These are phyloP conservation scores for Nakazawaea laoshanensis DNA, from an alignment of 805 yeast genomes.

Conservation along the genomic window DNA sequence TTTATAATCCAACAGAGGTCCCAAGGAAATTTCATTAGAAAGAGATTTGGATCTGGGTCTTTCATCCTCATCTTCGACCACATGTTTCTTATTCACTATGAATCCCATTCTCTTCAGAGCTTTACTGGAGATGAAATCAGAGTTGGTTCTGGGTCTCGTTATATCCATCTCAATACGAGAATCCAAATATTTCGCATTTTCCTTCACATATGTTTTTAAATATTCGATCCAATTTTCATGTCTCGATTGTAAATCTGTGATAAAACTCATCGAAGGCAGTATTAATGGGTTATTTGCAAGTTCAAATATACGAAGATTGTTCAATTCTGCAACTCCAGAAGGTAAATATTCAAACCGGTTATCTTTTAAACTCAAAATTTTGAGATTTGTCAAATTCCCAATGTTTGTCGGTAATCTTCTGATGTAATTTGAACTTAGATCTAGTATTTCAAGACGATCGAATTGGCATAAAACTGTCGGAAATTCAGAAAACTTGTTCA, in stretches of 20 bases:
- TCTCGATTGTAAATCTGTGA: slow-evolving; percentile 24
- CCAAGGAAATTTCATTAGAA: slow-evolving; percentile 1
- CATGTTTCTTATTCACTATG: slow-evolving; percentile 35
- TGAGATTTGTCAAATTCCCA: slow-evolving; percentile 32
- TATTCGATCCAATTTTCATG: slow-evolving; percentile 37
- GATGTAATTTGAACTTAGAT: slow-evolving; percentile 51
- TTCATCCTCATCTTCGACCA: slow-evolving; percentile 10
- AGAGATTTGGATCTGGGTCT: neutral
- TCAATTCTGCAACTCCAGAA: slow-evolving; percentile 40
- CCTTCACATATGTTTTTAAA: slow-evolving; percentile 28
- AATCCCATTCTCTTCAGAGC: slow-evolving; percentile 75
- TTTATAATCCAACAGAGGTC: slow-evolving; percentile 3
- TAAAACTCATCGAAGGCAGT: slow-evolving; percentile 31
- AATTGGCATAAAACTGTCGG: slow-evolving; percentile 36
- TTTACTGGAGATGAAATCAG: slow-evolving; percentile 41
- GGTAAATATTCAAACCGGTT: slow-evolving; percentile 52
- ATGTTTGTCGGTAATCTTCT: slow-evolving; percentile 36
- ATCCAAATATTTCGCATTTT: slow-evolving; percentile 26
- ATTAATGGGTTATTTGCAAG: slow-evolving; percentile 55
- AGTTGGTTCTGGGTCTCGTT: slow-evolving; percentile 22
- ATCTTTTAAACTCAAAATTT: slow-evolving; percentile 52
- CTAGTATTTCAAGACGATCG: slow-evolving; percentile 50
- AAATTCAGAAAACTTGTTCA: slow-evolving; percentile 44
- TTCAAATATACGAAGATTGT: slow-evolving; percentile 48
- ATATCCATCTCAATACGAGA: slow-evolving; percentile 16